phyloP scores from a whole-genome alignment of 2,329 filamentous ascomycete species.

The Whalleya microplaca region DNA sequence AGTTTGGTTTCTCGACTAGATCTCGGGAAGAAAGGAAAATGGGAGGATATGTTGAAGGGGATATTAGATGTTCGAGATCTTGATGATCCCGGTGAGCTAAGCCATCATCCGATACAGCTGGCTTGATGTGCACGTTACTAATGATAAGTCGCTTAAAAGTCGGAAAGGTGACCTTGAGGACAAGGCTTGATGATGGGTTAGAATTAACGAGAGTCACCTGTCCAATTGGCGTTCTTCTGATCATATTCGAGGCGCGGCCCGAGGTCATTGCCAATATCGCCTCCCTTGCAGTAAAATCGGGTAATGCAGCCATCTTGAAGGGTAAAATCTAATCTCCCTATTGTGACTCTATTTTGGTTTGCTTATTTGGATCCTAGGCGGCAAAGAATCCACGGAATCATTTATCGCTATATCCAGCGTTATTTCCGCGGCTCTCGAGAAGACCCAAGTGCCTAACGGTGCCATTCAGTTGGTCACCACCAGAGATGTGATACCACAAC shows the following conservation, averaged over 20 bases:
- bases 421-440: constrained; percentile 76
- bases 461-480: constrained; percentile 95
- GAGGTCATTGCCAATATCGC: constrained; percentile 99
- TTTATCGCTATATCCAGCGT: constrained; percentile 87
- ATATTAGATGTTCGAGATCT: constrained; percentile 86
- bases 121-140: neutral
- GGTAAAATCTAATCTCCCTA: constrained; percentile 46
- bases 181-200: constrained; percentile 83
- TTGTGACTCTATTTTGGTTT: neutral
- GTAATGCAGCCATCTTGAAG: constrained; percentile 95
- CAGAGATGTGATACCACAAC: constrained; percentile 83
- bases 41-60: constrained; percentile 95
- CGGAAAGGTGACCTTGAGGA: constrained; percentile 81
- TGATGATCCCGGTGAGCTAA: constrained; percentile 76
- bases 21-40: constrained; percentile 84
- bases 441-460: constrained; percentile 77
- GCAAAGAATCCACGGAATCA: constrained; percentile 94
- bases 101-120: neutral
- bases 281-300: constrained; percentile 92
- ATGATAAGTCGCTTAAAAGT: constrained; percentile 54
- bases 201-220: constrained; percentile 86
- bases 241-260: constrained; percentile 97
- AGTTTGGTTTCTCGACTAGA: constrained; percentile 89
- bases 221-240: constrained; percentile 94
- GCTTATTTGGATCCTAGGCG: constrained; percentile 53